A percentile compares a stretch with the other conserved stretches of the same genome.
Conservation (phyloP, 2,329 filamentous ascomycete genomes). For the Diaporthe citri region DNA sequence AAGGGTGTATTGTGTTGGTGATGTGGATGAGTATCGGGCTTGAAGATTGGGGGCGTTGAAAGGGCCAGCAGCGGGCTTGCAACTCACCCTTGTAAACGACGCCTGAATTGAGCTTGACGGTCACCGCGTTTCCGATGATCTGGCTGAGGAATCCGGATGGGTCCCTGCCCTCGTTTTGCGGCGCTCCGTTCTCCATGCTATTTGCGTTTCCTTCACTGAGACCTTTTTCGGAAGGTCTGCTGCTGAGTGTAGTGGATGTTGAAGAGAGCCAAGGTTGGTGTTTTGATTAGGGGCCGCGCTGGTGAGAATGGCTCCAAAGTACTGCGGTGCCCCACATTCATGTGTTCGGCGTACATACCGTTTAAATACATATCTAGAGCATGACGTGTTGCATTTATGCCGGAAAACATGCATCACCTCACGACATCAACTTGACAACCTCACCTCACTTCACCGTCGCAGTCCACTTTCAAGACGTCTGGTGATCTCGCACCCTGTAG, state of each 20-base stretch:
- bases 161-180: conserved; percentile 83
- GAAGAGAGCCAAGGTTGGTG: not conserved
- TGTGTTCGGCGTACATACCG: not conserved
- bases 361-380: not conserved
- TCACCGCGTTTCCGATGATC: conserved; percentile 94
- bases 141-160: conserved; percentile 93
- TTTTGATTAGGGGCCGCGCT: not conserved
- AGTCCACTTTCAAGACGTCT: not conserved
- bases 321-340: conserved; percentile 15
- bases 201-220: not conserved
- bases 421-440: not conserved
- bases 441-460: not conserved
- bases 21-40: not conserved
- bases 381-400: not conserved
- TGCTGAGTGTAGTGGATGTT: not conserved
- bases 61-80: conserved; percentile 9
- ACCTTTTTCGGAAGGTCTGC: not conserved
- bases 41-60: not conserved
- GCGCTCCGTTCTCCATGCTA: conserved; percentile 81
- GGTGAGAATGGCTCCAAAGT: conserved; percentile 1
- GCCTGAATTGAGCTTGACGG: conserved; percentile 98
- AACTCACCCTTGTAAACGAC: conserved; percentile 92
- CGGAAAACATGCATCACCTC: not conserved
- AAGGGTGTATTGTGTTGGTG: not conserved
- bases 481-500: not conserved